Evolutionary conservation across 2,329 filamentous ascomycete genomes (phyloP).

Genomic region (Pestalotiopsis sp.): DNA sequence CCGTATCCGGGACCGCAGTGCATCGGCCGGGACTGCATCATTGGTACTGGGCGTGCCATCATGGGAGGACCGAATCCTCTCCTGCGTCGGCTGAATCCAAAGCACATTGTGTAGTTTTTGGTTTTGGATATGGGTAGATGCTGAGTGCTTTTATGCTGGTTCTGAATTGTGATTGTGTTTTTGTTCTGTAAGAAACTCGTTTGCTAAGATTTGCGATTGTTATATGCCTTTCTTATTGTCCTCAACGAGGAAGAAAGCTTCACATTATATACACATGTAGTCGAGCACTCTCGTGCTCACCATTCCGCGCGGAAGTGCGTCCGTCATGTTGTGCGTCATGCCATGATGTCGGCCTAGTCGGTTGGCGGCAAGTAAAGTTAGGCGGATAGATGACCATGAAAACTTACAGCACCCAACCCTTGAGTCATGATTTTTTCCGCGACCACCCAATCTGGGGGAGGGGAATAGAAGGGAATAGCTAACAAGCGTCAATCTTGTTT

Average conservation of each 20-base stretch:
- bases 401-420: neutral
- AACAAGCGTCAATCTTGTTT: too few relatives aligned
- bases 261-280: neutral
- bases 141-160: fast-evolving
- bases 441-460: neutral
- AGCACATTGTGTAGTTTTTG: neutral
- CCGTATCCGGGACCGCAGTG: neutral
- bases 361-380: neutral
- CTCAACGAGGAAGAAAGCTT: neutral
- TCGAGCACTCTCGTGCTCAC: neutral
- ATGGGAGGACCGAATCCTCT: neutral
- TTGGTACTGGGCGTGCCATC: neutral
- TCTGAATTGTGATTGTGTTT: neutral
- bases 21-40: neutral
- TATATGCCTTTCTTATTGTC: fast-evolving
- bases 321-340: neutral
- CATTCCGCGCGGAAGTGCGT: neutral
- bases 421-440: neutral
- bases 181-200: neutral
- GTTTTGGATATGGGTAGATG: neutral
- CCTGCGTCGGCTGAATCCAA: neutral
- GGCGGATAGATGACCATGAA: neutral
- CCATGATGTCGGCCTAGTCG: neutral
- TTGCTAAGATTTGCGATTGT: neutral
- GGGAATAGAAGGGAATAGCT: too few relatives aligned